Base-by-base conservation (phyloP, 306 rosid species). In the Pyrus pyrifolia region DNA sequence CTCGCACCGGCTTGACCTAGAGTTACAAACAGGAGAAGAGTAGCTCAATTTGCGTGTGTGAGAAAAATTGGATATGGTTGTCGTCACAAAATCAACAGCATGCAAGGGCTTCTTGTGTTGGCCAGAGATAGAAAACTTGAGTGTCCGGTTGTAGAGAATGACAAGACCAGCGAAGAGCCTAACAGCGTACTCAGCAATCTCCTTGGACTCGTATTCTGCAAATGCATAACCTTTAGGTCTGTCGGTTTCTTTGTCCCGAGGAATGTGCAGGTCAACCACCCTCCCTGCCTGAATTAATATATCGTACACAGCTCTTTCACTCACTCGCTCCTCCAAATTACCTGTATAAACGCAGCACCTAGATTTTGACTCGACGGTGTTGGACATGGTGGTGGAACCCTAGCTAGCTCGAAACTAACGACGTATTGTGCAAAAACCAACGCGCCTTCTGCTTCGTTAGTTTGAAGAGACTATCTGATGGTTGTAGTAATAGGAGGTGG, bases 41-140 rank as follows among this genome's bases (percentile, higher is more conserved):
- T 38, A 1, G 11, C 45, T 42, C 45, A 42, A 12, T 42, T 42
- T 42, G 45, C 1, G 12, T 9, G 11, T 42, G 45, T 42, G 45
- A 42, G 45, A 12, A 42, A 89, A 55, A 80, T 83, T 94, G 44
- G 90, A 75, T 11, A 90, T 25, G 44, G 90, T 86, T n/a, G 86
- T 82, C 61, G 45, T 42, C 45, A 38, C 70, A 60, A 78, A 78
- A 12, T 3, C 11, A 42, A 84, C 15, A 35, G 85, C 86, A 57
- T 86, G 78, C 27, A 87, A 81, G 66, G 72, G 66, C 80, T 88
- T 8, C 45, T 42, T 92, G 45, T 9, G 97, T 88, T 82, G 92
- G 57, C 95, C 98, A 78, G 93, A 90, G 76, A 89, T 89, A 93
- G 91, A 93, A 87, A 95, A 92, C 88, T 88, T 92, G 72, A 95